Percentiles rank a stretch among this genome's conserved stretches.
Conservation (phyloP, 371 early-diverging fungal genomes). For the Fennellomyces sp. region DNA sequence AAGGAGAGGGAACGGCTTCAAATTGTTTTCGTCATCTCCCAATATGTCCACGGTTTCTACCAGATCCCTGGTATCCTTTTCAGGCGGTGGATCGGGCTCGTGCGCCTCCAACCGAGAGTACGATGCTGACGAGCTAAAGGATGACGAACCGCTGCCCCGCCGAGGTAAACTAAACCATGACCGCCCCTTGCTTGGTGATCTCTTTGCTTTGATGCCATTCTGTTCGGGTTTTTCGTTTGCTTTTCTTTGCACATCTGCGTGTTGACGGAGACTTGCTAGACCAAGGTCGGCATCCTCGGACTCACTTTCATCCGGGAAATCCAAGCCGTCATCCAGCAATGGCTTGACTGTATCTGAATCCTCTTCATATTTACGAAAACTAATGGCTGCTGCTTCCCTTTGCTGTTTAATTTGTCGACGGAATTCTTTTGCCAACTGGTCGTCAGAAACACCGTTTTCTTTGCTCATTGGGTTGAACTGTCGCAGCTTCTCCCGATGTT, state of each 20-base stretch:
- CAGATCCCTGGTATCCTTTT: not conserved
- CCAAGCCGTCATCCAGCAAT: constrained; percentile 6
- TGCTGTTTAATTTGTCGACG: constrained; percentile 24
- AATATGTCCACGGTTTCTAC: constrained; percentile 11
- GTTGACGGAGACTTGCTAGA: not conserved
- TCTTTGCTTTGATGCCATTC: not conserved
- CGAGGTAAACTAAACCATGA: constrained; percentile 9
- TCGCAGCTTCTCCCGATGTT: not conserved
- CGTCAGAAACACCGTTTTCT: constrained; percentile 12
- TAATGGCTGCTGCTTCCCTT: constrained; percentile 20
- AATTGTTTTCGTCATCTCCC: constrained; percentile 30
- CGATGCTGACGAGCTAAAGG: not conserved
- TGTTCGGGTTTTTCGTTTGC: not conserved
- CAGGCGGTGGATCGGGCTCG: constrained; percentile 13
- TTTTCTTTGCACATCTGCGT: not conserved
- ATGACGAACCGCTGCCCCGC: not conserved
- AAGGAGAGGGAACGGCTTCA: constrained; percentile 33
- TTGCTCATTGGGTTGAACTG: not conserved
- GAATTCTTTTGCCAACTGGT: constrained; percentile 24
- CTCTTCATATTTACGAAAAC: constrained; percentile 28
- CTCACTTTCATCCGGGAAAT: constrained; percentile 22
- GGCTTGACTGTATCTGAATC: constrained; percentile 1
- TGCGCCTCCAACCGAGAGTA: constrained; percentile 2
- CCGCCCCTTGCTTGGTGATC: not conserved
- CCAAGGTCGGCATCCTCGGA: constrained; percentile 4